Evolutionary conservation across 2,329 filamentous ascomycete genomes (phyloP).

Genomic region (Aspergillus awamori): DNA sequence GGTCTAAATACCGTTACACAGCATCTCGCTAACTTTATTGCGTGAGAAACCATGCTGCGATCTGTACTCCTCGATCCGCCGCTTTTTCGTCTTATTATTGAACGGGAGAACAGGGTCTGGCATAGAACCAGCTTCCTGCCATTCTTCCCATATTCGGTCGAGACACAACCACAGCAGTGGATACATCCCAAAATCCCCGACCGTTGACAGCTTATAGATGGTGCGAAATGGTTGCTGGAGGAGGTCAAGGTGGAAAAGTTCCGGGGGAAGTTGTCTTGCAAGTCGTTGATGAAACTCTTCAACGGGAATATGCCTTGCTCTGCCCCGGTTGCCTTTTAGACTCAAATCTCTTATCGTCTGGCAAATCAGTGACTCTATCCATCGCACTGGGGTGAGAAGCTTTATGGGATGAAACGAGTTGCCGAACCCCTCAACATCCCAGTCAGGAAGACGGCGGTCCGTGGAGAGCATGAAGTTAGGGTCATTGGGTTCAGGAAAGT

Average conservation of each 20-base stretch:
- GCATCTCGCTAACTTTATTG: no score
- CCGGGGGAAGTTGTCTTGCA: background rate
- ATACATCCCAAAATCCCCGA: no score
- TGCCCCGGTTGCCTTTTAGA: no score
- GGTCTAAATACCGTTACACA: no score
- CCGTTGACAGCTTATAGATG: background rate
- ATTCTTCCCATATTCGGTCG: no score
- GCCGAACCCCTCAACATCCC: background rate
- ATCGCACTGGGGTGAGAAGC: background rate
- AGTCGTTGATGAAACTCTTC: background rate
- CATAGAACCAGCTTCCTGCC: no score
- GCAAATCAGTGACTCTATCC: background rate
- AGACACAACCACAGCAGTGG: no score
- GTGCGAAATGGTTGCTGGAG: background rate
- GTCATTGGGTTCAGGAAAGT: background rate
- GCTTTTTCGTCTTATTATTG: no score
- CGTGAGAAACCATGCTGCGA: no score
- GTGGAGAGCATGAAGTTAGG: background rate
- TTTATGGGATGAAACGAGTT: background rate
- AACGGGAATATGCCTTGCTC: background rate
- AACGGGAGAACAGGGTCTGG: no score
- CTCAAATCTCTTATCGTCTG: background rate
- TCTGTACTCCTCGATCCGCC: no score
- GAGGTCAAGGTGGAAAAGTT: background rate
- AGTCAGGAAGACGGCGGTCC: background rate